These are phyloP conservation scores for sweet orange (Citrus sinensis) DNA, from an alignment of 345 rosid genomes.

Conservation along the genomic window DVS_A1.0 CM039167.1:1024001-1024500, in stretches of 20 bases:
- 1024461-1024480: constrained; percentile 22
- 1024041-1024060: constrained; percentile 81
- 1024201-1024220: constrained; percentile 28
- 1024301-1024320: background rate
- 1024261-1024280: background rate
- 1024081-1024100: constrained; percentile 89
- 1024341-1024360: constrained; percentile 51
- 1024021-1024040: constrained; percentile 77
- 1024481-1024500: constrained; percentile 60
- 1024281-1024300: background rate
- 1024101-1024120: constrained; percentile 89
- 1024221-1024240: constrained; percentile 37
- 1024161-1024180: constrained; percentile 90
- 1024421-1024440: constrained; percentile 78
- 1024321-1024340: constrained; percentile 28
- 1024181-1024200: constrained; percentile 61
- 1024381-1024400: constrained; percentile 47
- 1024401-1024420: constrained; percentile 83
- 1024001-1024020: background rate
- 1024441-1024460: constrained; percentile 36
- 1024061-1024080: constrained; percentile 69
- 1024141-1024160: constrained; percentile 63
- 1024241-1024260: background rate
- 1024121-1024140: constrained; percentile 81
- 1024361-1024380: constrained; percentile 36